Base-by-base conservation (phyloP, 805 yeast species). In the Spathaspora boniae region DNA sequence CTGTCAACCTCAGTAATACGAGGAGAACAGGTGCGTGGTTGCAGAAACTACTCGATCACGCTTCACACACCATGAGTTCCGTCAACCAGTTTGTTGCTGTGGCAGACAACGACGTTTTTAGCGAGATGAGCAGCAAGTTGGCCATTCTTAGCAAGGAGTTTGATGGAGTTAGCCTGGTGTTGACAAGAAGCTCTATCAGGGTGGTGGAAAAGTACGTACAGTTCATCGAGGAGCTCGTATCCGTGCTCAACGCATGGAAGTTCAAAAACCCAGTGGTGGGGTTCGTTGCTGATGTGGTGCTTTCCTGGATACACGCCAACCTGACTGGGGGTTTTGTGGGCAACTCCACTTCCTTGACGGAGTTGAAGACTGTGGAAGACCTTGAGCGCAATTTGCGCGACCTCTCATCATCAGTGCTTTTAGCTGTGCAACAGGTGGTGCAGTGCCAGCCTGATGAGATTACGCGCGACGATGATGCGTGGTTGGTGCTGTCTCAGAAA, bases 391-490 rank as follows among this genome's bases (percentile, higher is more conserved):
- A 61, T 2, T 65, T 81, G 40, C 65, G 81, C 36, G 62, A 70
- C 15, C 48, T 84, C 3, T 67, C 80, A 4, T 74, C 74, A 12
- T 70, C 82, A 3, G 70, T 86, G 14, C 58, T 88, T 36, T 65
- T 89, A 20, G 71, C 82, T 0, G 72, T 84, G 45, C 97, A 89
- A 57, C 74, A 75, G 41, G 57, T 73, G 6, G 60, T 62, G 31
- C 75, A 64, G 22, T 44, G 51, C 8, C 44, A 47, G 18, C 56
- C 48, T 4, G 55, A 44, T 2, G 34, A 46, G 2, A 46, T 76
- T 2, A 43, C 56, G 1, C 74, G 63, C 15, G 78, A 72, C 14
- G 57, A 54, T 17, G 89, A 84, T 40, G 65, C 68, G n/a, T 89
- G 96, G 95, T 66, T 86, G 21, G 54, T 65, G 4, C 37, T 48